phyloP scores from a whole-genome alignment of 495 filamentous ascomycete species.

The Lindgomyces ingoldianus region DNA sequence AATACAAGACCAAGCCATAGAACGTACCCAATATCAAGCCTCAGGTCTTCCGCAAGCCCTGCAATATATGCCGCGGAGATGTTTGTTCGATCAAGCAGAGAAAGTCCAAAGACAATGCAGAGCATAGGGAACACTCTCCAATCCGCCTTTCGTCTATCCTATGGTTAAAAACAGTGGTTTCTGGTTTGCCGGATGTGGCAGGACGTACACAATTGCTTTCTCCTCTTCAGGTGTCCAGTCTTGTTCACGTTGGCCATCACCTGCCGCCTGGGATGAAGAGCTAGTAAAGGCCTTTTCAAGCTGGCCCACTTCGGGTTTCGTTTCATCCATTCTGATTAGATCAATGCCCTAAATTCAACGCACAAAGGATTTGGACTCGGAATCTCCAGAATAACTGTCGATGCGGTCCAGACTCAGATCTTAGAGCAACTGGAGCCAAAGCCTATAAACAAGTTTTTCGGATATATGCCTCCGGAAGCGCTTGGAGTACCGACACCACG shows the following conservation, averaged over 20 bases:
- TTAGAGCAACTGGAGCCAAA: no score
- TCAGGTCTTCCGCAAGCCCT: constrained; percentile 1
- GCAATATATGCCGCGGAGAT: constrained; percentile 20
- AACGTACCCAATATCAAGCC: neutral
- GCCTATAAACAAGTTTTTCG: no score
- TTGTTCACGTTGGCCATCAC: neutral
- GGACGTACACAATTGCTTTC: constrained; percentile 6
- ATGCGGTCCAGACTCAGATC: no score
- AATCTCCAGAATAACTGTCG: neutral
- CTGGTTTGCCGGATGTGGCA: neutral
- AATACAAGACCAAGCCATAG: no score
- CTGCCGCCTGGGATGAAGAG: neutral
- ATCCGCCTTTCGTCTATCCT: constrained; percentile 13
- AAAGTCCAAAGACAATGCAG: constrained; percentile 19
- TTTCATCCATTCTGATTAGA: neutral
- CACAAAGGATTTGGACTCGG: neutral
- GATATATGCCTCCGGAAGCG: no score
- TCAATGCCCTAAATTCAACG: neutral
- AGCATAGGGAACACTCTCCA: constrained; percentile 18
- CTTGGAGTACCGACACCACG: no score
- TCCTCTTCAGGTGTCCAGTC: constrained; percentile 19
- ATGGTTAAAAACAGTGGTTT: neutral
- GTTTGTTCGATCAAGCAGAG: constrained; percentile 15
- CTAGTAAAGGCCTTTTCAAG: neutral
- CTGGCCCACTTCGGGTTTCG: neutral